A percentile compares a stretch with the other conserved stretches of the same genome.
Evolutionary conservation across 2,329 filamentous ascomycete genomes (phyloP).

Genomic region (Ascochyta lentis): DNA sequence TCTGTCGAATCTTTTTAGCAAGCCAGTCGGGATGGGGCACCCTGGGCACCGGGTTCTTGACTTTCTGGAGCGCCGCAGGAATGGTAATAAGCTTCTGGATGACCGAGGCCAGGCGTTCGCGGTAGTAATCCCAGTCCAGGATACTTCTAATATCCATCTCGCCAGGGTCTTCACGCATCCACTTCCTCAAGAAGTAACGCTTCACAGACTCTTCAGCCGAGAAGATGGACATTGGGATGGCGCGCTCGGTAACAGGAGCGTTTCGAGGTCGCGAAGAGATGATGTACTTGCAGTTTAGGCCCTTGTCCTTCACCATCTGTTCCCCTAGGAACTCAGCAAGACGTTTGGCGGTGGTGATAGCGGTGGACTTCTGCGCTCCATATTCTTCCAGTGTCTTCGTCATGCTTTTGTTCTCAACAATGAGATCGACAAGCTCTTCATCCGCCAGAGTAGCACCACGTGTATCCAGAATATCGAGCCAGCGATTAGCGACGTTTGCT

Average conservation of each 20-base stretch:
- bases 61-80: slow-evolving; percentile 91
- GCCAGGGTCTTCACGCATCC: slow-evolving; percentile 89
- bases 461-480: slow-evolving; percentile 92
- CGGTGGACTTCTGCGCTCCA: slow-evolving; percentile 92
- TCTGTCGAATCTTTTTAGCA: slow-evolving; percentile 88
- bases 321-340: slow-evolving; percentile 95
- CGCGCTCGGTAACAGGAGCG: slow-evolving; percentile 92
- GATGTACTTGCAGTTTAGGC: slow-evolving; percentile 99
- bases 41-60: slow-evolving; percentile 91
- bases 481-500: slow-evolving; percentile 92
- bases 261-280: slow-evolving; percentile 87
- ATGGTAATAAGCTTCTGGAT: slow-evolving; percentile 99
- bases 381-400: slow-evolving; percentile 97
- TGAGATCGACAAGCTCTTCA: slow-evolving; percentile 98
- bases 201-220: slow-evolving; percentile 90
- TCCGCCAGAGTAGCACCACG: slow-evolving; percentile 90
- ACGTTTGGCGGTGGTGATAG: slow-evolving; percentile 96
- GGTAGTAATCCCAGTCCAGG: slow-evolving; percentile 97
- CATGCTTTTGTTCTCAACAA: slow-evolving; percentile 99
- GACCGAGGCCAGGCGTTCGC: slow-evolving; percentile 92
- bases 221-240: slow-evolving; percentile 95
- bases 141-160: slow-evolving; percentile 90
- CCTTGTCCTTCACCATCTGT: slow-evolving; percentile 99
- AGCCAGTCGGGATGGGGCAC: slow-evolving; percentile 97
- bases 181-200: slow-evolving; percentile 88